Evolutionary conservation across 805 yeast genomes (phyloP).

Genomic region (Scheffersomyces lignosus): DNA sequence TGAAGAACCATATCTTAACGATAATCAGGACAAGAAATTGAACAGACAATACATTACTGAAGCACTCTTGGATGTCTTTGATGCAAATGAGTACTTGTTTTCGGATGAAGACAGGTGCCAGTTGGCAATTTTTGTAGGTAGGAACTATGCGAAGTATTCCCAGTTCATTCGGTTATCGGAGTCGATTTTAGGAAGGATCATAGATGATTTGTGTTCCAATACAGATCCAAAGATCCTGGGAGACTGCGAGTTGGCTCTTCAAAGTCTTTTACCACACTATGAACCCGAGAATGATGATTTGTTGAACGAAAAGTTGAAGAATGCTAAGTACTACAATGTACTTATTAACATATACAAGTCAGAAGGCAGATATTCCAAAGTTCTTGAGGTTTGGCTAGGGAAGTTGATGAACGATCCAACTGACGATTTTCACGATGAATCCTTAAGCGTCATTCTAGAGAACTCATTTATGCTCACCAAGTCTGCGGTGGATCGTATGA

Average conservation of each 20-base stretch:
- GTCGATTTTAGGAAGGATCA: constrained; percentile 47
- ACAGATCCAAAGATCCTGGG: constrained; percentile 34
- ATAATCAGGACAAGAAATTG: constrained; percentile 45
- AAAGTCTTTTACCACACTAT: constrained; percentile 65
- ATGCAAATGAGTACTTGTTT: constrained; percentile 27
- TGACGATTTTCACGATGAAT: constrained; percentile 5
- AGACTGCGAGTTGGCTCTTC: constrained; percentile 77
- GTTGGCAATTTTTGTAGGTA: constrained; percentile 69
- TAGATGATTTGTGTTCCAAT: constrained; percentile 50
- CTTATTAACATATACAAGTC: constrained; percentile 56
- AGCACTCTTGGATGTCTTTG: constrained; percentile 60
- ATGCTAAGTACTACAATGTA: constrained; percentile 58
- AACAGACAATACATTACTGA: constrained; percentile 80
- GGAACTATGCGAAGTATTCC: constrained; percentile 80
- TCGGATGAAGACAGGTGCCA: constrained; percentile 24
- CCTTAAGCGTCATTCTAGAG: constrained; percentile 26
- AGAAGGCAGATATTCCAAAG: constrained; percentile 52
- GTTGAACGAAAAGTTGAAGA: constrained; percentile 51
- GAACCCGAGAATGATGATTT: constrained; percentile 54
- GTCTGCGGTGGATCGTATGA: constrained; percentile 21
- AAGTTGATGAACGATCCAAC: constrained; percentile 9
- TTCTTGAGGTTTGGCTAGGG: constrained; percentile 54
- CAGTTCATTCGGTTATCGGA: constrained; percentile 80
- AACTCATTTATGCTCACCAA: constrained; percentile 19
- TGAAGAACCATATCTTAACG: constrained; percentile 77